These are phyloP conservation scores for Scytalidium sp. DNA, from an alignment of 2,329 filamentous ascomycete species.

Conservation along the genomic window DNA sequence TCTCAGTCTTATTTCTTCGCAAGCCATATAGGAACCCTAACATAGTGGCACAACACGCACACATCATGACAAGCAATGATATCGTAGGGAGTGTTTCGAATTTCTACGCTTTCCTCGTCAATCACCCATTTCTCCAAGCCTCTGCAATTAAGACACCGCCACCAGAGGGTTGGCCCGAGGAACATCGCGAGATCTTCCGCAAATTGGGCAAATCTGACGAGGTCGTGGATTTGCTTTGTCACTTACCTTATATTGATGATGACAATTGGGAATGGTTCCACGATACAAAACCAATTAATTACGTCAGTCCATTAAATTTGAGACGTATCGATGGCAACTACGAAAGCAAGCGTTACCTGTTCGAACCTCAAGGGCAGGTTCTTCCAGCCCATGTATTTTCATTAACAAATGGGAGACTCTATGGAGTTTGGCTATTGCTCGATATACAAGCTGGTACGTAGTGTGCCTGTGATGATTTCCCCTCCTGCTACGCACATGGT, in stretches of 20 bases:
- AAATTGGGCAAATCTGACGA: conserved; percentile 10
- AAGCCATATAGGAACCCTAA: too few species aligned
- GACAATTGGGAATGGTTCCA: conserved; percentile 7
- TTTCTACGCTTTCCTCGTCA: conserved; percentile 12
- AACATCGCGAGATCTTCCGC: conserved; percentile 3
- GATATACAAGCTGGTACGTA: conserved; percentile 9
- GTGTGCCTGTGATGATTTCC: background rate
- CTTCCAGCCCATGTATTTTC: conserved; percentile 8
- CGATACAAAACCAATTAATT: conserved; percentile 11
- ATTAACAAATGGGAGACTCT: conserved; percentile 7
- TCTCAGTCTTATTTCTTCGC: too few species aligned
- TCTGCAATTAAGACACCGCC: conserved; percentile 9
- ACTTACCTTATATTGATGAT: conserved; percentile 9
- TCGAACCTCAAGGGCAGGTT: conserved; percentile 6
- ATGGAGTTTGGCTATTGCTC: conserved; percentile 10
- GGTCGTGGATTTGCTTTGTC: conserved; percentile 9
- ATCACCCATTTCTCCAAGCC: conserved; percentile 5
- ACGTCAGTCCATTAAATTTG: conserved; percentile 3
- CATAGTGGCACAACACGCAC: conserved; percentile 1
- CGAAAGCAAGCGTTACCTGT: background rate
- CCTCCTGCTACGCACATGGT: background rate
- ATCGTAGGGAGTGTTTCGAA: conserved; percentile 5
- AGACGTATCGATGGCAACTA: conserved; percentile 3
- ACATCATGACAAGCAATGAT: background rate
- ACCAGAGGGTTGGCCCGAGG: conserved; percentile 7